Evolutionary conservation across 1,284 basidiomycete genomes (phyloP).

Genomic region (Phaffia rhodozyma): DNA sequence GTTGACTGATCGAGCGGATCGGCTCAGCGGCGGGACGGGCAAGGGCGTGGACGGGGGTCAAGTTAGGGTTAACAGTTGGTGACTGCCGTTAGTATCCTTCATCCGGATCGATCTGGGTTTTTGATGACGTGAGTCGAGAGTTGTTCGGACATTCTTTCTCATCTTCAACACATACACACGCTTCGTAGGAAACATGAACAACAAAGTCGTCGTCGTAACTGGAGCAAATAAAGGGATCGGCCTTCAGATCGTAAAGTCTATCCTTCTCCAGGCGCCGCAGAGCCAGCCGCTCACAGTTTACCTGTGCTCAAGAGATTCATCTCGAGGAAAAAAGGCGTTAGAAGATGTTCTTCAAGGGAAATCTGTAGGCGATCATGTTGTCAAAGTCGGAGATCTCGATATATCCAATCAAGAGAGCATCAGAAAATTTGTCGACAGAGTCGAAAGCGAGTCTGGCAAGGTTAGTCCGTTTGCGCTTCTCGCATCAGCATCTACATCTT

Average conservation of each 20-base stretch:
- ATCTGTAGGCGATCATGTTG: conserved; percentile 18
- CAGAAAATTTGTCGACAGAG: conserved; percentile 13
- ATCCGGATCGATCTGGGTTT: neutral
- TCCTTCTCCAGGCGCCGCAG: conserved; percentile 25
- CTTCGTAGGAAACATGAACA: neutral
- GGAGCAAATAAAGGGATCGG: conserved; percentile 19
- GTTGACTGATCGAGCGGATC: too few species aligned
- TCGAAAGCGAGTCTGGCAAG: conserved; percentile 20
- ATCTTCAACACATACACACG: too few species aligned
- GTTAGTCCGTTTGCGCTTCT: neutral
- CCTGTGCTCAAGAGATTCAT: conserved; percentile 24
- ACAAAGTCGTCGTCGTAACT: neutral
- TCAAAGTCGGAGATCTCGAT: conserved; percentile 20
- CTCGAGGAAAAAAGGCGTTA: conserved; percentile 25
- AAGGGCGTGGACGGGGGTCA: too few species aligned
- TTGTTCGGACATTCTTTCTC: neutral
- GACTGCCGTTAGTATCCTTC: too few species aligned
- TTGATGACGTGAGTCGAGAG: neutral
- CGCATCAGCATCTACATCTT: neutral
- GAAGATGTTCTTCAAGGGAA: conserved; percentile 20
- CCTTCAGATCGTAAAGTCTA: conserved; percentile 24
- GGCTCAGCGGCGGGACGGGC: too few species aligned
- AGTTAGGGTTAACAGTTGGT: too few species aligned
- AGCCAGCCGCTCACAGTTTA: conserved; percentile 27
- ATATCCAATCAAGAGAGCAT: conserved; percentile 19